Percentiles rank a stretch among this genome's conserved stretches.
Conservation (phyloP, 1,284 basidiomycete species). For the Termitomyces sp. region DNA sequence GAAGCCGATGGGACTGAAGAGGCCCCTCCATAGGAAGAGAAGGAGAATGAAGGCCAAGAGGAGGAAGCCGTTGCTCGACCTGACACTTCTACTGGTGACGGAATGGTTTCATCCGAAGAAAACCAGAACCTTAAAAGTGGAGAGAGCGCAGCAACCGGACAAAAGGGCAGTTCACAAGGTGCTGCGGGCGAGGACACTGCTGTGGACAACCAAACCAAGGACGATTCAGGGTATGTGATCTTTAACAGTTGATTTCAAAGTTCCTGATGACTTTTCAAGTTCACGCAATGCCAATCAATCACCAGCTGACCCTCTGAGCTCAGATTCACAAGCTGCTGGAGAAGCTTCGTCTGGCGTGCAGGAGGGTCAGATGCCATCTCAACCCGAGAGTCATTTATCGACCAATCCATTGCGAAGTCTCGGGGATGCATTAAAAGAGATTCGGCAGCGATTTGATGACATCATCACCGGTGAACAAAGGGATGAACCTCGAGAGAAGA, state of each 20-base stretch:
- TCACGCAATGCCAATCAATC: constrained; percentile 21
- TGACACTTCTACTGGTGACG: constrained; percentile 35
- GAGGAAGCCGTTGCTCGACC: constrained; percentile 35
- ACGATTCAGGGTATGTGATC: constrained; percentile 28
- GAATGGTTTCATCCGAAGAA: constrained; percentile 27
- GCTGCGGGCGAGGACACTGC: constrained; percentile 24
- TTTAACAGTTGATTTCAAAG: neutral
- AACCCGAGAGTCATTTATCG: constrained; percentile 31
- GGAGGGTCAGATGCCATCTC: constrained; percentile 40
- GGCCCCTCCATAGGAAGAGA: constrained; percentile 16
- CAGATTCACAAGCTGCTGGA: constrained; percentile 29
- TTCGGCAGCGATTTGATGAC: constrained; percentile 80
- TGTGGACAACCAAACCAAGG: constrained; percentile 23
- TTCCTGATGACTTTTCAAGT: constrained; percentile 12
- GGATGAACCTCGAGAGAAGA: constrained; percentile 26
- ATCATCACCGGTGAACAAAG: constrained; percentile 58
- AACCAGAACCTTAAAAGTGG: constrained; percentile 22
- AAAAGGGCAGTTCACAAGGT: constrained; percentile 28
- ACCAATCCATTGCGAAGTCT: constrained; percentile 75
- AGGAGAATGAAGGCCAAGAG: constrained; percentile 28
- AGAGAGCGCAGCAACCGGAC: constrained; percentile 27
- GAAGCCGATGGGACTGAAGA: constrained; percentile 14
- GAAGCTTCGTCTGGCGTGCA: constrained; percentile 37
- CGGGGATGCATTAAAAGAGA: constrained; percentile 84
- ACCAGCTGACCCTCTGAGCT: constrained; percentile 20